Base-by-base conservation (phyloP, 352 stramenopile genomes). In the Pythium phragmiticola region DNA sequence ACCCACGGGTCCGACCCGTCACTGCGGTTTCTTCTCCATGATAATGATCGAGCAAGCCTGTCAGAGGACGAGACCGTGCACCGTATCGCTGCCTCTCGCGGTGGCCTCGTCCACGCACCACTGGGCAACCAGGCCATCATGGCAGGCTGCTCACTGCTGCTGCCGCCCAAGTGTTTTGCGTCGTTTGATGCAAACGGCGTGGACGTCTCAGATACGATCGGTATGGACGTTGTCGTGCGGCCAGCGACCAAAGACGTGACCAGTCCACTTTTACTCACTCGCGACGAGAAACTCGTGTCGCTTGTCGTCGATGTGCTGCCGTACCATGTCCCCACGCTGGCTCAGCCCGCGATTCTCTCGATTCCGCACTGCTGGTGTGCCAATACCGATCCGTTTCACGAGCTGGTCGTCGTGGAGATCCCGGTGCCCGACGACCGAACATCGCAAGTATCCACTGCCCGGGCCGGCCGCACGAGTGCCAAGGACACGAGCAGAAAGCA, bases 121-220 rank as follows among this genome's bases (percentile, higher is more conserved):
- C 54, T 30, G 23, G 6, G 7, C 50, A 3, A 34, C 7, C 13
- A 4, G 33, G 26, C 2, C 3, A 60, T 33, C 21, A 57, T 65
- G 17, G 68, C 63, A 9, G 74, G 72, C 8, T 68, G 62, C n/a
- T 62, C 63, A n/a, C 61, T 91, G 9, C 48, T 87, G 13, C 57
- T 89, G 4, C 78, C 74, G n/a, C 78, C 80, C 2, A 58, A 70
- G 16, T 82, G 76, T 52, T 90, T 90, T 36, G 23, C 53, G 0
- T 86, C 78, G 19, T 52, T 77, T 23, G 67, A 89, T 53, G 45
- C 57, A 1, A 64, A 74, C 39, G 76, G 77, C 0, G 37, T 63
- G 8, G 68, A 90, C 16, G 70, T 89, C 26, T 88, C 81, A 0
- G 68, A 88, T 41, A 72, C 71, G 0, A 50, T 74, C 4, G 84